Percentiles rank a stretch among this genome's conserved stretches.
phyloP scores from a whole-genome alignment of 495 filamentous ascomycete genomes.

The Neurospora sp. region DNA sequence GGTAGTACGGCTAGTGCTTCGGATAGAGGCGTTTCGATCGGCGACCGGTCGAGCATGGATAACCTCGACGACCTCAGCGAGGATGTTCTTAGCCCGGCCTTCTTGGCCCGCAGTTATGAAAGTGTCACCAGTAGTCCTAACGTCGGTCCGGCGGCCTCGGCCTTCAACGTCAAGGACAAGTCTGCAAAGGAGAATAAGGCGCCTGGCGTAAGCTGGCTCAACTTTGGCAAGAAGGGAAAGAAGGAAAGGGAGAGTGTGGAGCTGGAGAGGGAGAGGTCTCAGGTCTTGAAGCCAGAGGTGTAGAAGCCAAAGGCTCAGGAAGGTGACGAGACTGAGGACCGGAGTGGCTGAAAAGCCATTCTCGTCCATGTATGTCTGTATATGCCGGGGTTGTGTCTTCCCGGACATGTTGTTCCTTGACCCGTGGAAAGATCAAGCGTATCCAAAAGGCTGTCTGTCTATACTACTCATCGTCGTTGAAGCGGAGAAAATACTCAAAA shows the following conservation, averaged over 20 bases:
- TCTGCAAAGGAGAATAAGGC: conserved; percentile 21
- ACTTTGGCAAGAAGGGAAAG: conserved; percentile 39
- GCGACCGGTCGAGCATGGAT: conserved; percentile 35
- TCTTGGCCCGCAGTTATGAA: conserved; percentile 32
- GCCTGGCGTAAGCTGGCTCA: conserved; percentile 30
- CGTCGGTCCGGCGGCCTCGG: conserved; percentile 23
- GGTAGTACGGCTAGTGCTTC: conserved; percentile 38
- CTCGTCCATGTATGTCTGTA: not conserved
- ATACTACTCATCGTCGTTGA: not conserved
- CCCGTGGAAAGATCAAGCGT: not conserved
- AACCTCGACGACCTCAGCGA: conserved; percentile 36
- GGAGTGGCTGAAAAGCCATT: not conserved
- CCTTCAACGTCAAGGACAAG: conserved; percentile 10
- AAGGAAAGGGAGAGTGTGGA: conserved; percentile 40
- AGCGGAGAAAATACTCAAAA: not conserved
- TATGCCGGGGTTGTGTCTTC: not conserved
- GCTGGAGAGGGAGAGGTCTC: conserved; percentile 27
- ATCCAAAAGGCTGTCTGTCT: not conserved
- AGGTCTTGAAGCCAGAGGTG: conserved; percentile 12
- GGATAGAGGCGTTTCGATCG: conserved; percentile 28
- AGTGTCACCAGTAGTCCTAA: conserved; percentile 32
- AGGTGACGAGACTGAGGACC: not conserved
- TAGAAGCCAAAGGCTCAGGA: conserved; percentile 4
- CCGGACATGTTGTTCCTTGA: not conserved
- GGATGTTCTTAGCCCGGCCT: conserved; percentile 13